Conservation (phyloP, 805 yeast genomes). For the Hanseniaspora pseudoguilliermondii region DNA sequence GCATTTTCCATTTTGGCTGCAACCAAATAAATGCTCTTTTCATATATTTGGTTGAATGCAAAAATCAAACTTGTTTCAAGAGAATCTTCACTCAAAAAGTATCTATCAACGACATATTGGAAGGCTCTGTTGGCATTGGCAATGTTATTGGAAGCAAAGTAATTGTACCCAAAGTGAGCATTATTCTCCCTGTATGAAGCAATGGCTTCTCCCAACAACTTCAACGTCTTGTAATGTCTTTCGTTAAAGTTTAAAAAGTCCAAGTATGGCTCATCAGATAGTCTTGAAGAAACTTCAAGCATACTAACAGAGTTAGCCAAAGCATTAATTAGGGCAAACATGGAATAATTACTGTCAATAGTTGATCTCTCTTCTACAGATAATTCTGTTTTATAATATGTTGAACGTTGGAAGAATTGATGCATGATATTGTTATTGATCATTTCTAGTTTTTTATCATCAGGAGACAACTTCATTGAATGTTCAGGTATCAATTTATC, state of each 20-base stretch:
- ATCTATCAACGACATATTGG: conserved; percentile 22
- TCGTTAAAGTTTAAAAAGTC: conserved; percentile 28
- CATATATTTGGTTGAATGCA: conserved; percentile 5
- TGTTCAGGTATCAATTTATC: neutral
- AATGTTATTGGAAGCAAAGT: neutral
- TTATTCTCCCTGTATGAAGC: conserved; percentile 18
- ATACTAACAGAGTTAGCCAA: conserved; percentile 42
- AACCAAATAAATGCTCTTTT: neutral
- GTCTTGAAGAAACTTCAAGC: conserved; percentile 47
- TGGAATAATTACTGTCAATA: neutral
- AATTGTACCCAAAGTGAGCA: neutral
- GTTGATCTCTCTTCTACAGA: neutral
- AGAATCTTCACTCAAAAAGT: conserved; percentile 17
- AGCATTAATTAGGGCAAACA: conserved; percentile 5
- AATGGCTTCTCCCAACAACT: conserved; percentile 23
- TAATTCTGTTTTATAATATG: neutral
- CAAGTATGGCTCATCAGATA: conserved; percentile 28
- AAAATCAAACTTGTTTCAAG: conserved; percentile 12
- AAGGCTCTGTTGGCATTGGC: conserved; percentile 17
- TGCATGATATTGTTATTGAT: neutral
- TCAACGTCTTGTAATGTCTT: conserved; percentile 30
- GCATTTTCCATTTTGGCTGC: conserved; percentile 8
- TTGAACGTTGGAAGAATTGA: neutral
- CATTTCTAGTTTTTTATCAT: neutral
- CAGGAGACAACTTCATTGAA: neutral